phyloP scores from a whole-genome alignment of 2,329 filamentous ascomycete species.

The Immersiporthe knoxdaviesiana region DNA sequence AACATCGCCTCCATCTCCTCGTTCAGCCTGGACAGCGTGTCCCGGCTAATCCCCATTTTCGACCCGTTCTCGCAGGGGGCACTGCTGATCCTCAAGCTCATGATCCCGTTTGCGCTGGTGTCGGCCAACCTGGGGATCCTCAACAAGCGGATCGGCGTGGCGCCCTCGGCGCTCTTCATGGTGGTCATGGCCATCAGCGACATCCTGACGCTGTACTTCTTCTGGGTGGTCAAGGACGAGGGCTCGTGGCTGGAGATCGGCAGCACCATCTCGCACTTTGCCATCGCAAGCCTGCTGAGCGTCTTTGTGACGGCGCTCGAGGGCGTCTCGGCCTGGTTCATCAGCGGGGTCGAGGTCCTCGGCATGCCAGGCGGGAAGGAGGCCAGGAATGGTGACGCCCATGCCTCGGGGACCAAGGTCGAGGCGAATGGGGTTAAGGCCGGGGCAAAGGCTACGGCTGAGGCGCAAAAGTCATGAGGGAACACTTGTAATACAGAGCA shows the following conservation, averaged over 20 bases:
- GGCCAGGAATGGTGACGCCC: slow-evolving; percentile 1
- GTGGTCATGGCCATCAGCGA: slow-evolving; percentile 90
- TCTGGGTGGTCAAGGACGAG: slow-evolving; percentile 96
- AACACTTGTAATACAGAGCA: no score
- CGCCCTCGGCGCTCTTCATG: slow-evolving; percentile 91
- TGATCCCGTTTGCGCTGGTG: slow-evolving; percentile 91
- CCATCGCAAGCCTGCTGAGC: slow-evolving; percentile 85
- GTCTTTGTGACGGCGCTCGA: slow-evolving; percentile 91
- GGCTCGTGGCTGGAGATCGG: slow-evolving; percentile 98
- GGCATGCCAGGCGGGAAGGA: slow-evolving; percentile 16
- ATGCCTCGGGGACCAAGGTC: background rate
- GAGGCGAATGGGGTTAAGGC: slow-evolving; percentile 10
- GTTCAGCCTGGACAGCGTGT: slow-evolving; percentile 90
- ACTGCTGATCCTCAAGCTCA: slow-evolving; percentile 82
- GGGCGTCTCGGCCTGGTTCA: slow-evolving; percentile 80
- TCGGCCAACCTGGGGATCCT: slow-evolving; percentile 93
- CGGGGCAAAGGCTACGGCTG: slow-evolving; percentile 1
- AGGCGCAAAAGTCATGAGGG: slow-evolving; percentile 10
- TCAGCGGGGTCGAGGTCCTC: slow-evolving; percentile 69
- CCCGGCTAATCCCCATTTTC: slow-evolving; percentile 86
- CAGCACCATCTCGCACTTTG: slow-evolving; percentile 93
- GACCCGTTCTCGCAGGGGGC: slow-evolving; percentile 91
- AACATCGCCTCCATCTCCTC: slow-evolving; percentile 94
- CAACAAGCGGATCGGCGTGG: slow-evolving; percentile 80
- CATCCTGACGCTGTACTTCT: slow-evolving; percentile 91